These are phyloP conservation scores for Cicer judaicum DNA, from an alignment of 306 rosid species.

Conservation along the genomic window DNA sequence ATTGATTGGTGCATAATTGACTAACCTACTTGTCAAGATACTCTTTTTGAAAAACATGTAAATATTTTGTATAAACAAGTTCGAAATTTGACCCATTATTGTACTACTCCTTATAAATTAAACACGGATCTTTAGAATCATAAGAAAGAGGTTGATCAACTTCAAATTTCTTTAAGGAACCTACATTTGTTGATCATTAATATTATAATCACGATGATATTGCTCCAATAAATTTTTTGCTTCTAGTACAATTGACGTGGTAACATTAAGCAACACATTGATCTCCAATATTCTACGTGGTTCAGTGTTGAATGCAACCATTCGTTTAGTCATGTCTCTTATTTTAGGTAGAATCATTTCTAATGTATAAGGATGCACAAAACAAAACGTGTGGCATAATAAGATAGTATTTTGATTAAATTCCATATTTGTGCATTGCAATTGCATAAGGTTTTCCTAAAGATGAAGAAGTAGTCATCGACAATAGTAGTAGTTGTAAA, in stretches of 20 bases:
- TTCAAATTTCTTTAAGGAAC: too few species aligned
- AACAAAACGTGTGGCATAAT: background rate
- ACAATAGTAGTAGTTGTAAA: too few species aligned
- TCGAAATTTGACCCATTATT: background rate
- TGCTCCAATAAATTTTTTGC: background rate
- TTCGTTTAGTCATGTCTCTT: background rate
- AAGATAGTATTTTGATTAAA: too few species aligned
- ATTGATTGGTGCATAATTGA: too few species aligned
- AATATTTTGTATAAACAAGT: background rate
- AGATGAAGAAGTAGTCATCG: too few species aligned
- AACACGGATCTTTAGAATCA: background rate
- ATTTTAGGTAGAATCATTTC: background rate
- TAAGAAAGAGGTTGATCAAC: too few species aligned
- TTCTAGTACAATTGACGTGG: too few species aligned
- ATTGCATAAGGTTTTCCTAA: too few species aligned
- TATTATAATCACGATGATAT: background rate
- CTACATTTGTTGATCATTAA: background rate
- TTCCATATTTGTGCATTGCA: too few species aligned
- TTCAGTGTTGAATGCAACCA: background rate
- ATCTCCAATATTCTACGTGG: background rate
- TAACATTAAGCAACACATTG: background rate
- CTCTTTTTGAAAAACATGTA: background rate
- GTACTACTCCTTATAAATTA: background rate
- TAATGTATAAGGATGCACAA: background rate
- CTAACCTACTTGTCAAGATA: too few species aligned